Base-by-base conservation (phyloP, 768 basidiomycete species). In the Lepiota brunneoincarnata region DNA sequence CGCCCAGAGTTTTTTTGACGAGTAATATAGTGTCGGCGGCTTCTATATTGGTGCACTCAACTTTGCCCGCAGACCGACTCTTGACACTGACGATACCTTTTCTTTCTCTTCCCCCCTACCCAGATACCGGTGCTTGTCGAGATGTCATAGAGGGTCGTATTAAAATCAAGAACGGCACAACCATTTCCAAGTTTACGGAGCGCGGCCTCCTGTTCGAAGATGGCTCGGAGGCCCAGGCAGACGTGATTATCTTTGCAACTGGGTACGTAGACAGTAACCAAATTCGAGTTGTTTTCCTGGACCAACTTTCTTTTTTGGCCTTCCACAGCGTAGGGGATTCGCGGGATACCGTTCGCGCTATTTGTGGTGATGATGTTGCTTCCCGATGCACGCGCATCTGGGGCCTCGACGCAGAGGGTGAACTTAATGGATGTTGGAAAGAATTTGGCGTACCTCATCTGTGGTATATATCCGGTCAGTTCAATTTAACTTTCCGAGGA, bases 71-170 rank as follows among this genome's bases (percentile, higher is more conserved):
- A 1, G 23, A 37, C 21, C 10, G 14, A 11, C 35, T 49, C 18
- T n/a, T n/a, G n/a, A 17, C 11, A 31, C 31, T 31, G 31, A 31
- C 31, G 31, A 31, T 10, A 31, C 14, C 12, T 21, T 35, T 31
- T 36, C 18, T 28, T 1, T n/a, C n/a, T n/a, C n/a, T n/a, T n/a
- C n/a, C n/a, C n/a, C n/a, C n/a, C n/a, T n/a, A n/a, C n/a, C n/a
- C 45, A 84, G 82, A 84, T 59, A 78, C 78, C 48, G 85, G 84
- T 55, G 82, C 76, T 2, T 77, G 77, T 54, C 76, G 82, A 63
- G 69, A 80, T 57, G 81, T 88, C 58, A 74, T 79, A 24, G 82
- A 86, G 56, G 82, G 84, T 14, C 82, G 85, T 64, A 86, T 89
- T 69, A 86, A 86, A 64, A 67, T 88, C 57, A 88, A 88, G 70